Percentiles rank a stretch among this genome's conserved stretches.
phyloP scores from a whole-genome alignment of 257 asterid genomes.

The Anisodus tanguticus region DNA sequence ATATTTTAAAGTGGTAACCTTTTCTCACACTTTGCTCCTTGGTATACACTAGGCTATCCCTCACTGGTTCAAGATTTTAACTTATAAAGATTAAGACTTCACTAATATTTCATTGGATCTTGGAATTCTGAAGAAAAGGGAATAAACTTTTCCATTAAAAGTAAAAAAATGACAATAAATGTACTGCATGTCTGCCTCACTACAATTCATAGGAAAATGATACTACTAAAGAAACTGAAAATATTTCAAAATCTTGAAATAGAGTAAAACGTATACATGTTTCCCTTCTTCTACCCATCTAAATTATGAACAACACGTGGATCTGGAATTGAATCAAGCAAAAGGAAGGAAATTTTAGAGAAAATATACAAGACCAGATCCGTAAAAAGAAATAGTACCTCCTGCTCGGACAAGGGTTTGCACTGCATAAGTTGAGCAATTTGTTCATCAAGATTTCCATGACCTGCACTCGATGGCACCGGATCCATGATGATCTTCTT shows the following conservation, averaged over 20 bases:
- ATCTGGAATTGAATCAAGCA: not conserved
- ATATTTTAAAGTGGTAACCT: not conserved
- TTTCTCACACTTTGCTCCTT: not conserved
- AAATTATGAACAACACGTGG: slow-evolving; percentile 7
- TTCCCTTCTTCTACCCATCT: slow-evolving; percentile 12
- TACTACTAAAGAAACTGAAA: not conserved
- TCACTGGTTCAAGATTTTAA: not conserved
- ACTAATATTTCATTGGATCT: not conserved
- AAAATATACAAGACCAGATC: not conserved
- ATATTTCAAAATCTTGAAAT: not conserved
- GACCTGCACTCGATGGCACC: slow-evolving; percentile 54
- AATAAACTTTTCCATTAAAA: not conserved
- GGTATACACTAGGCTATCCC: too few relatives aligned
- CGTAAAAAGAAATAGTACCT: slow-evolving; percentile 41
- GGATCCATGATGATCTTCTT: slow-evolving; percentile 47
- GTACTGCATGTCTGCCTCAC: not conserved
- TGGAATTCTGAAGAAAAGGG: not conserved
- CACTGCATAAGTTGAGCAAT: slow-evolving; percentile 84
- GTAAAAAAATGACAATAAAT: not conserved
- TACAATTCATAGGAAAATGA: not conserved
- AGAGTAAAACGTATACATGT: not conserved
- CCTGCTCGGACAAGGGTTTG: slow-evolving; percentile 81
- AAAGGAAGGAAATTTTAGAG: not conserved
- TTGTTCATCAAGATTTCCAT: slow-evolving; percentile 71
- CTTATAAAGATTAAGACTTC: not conserved